Evolutionary conservation across 78 protist genomes (phyloP), one percentile per base, ranked within the genome.

Genomic region (Cyanophora paradoxa): DNA sequence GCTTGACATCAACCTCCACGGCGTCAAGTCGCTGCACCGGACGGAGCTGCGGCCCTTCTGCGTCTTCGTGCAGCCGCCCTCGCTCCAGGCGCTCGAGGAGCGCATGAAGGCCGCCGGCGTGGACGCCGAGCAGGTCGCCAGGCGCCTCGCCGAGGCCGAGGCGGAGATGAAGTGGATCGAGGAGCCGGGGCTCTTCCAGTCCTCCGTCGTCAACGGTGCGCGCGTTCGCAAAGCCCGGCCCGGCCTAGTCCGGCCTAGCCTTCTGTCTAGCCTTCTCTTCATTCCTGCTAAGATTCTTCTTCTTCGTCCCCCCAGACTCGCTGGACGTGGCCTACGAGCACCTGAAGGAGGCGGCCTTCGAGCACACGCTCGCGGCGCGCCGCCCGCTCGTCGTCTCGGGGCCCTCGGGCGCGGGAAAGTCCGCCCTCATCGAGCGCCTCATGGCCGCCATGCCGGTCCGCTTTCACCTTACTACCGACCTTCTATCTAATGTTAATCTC

Each of bases 61-160:
- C 62, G 8, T 56, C 37, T 56, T 56, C 62, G 11, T 56, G 37
- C 37, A 31, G 62, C 62, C 62, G 36, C 62, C 62, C 8, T 56
- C 62, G 37, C 0, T 56, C 37, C 22, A 28, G 19, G 36, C n/a
- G 59, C 54, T 70, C 31, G 75, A 70, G 59, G n/a, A 3, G 34
- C 33, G 75, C n/a, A 28, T 70, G 13, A 26, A 66, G 0, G 75
- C 30, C 22, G 39, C 69, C 56, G 19, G 75, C 56, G 56, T 66
- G 17, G 75, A 70, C 20, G 75, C 54, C 20, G 62, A 70, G 37
- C 3, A 42, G 59, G 1, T 70, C 19, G 13, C 6, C 19, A 11
- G 5, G 30, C 56, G 75, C 26, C 59, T 70, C 10, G 54, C 19
- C 24, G 19, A 7, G 16, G 75, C 75, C 20, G 39, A 22, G 5